Evolutionary conservation across 129 eudicot genomes (phyloP).

Genomic region (Lonicera japonica): DNA sequence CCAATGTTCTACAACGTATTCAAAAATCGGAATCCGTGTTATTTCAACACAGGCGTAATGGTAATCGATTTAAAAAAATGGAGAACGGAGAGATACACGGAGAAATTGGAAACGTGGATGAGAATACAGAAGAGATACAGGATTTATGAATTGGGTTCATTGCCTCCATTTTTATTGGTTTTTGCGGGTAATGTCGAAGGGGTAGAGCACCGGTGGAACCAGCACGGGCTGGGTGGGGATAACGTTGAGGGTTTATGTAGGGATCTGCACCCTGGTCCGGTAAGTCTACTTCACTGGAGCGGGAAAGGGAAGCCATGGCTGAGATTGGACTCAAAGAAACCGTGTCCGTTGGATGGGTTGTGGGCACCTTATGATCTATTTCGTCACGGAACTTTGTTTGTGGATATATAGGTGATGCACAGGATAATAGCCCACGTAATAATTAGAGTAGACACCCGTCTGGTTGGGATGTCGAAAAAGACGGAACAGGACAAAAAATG

Average conservation of each 20-base stretch:
- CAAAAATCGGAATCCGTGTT: conserved; percentile 40
- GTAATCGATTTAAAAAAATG: conserved; percentile 64
- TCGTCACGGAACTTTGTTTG: conserved; percentile 35
- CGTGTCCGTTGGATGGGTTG: conserved; percentile 80
- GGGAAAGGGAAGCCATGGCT: conserved; percentile 98
- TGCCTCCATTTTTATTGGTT: conserved; percentile 73
- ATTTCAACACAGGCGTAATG: conserved; percentile 93
- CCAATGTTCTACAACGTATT: conserved; percentile 33
- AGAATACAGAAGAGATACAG: conserved; percentile 58
- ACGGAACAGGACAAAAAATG: conserved; percentile 7
- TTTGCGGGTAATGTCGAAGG: conserved; percentile 68
- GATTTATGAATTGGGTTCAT: conserved; percentile 64
- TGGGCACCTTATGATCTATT: conserved; percentile 87
- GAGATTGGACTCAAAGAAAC: conserved; percentile 58
- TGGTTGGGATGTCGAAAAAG: not conserved
- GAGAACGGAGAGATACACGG: conserved; percentile 42
- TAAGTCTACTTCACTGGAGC: conserved; percentile 89
- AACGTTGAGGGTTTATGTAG: conserved; percentile 64
- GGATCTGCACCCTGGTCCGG: conserved; percentile 83
- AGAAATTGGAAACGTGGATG: conserved; percentile 77
- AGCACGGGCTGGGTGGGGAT: conserved; percentile 77
- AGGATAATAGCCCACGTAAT: conserved; percentile 14
- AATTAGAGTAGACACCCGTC: conserved; percentile 13
- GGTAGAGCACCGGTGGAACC: conserved; percentile 91
- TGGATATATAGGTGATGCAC: conserved; percentile 43